Conservation (phyloP, 176 grass and related monocot species). For the Paspalum notatum region DNA sequence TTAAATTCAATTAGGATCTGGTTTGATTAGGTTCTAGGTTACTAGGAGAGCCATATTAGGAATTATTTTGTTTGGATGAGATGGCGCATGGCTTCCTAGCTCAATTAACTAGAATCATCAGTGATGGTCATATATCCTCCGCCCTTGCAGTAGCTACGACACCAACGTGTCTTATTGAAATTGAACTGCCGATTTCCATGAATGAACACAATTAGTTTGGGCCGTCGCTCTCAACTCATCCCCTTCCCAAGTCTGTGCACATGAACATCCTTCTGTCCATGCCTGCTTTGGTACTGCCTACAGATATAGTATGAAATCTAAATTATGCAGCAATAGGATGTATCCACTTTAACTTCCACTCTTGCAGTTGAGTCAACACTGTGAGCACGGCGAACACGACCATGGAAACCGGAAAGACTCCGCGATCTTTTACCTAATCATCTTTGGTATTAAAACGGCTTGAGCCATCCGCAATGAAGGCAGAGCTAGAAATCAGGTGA, state of each 20-base stretch:
- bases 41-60: no score
- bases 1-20: no score
- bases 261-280: neutral
- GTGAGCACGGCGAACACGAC: no score
- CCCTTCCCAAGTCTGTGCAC: neutral
- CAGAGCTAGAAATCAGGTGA: no score
- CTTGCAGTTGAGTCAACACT: no score
- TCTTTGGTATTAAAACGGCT: no score
- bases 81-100: neutral
- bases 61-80: no score
- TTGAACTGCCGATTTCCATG: neutral
- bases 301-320: neutral
- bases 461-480: no score
- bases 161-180: neutral
- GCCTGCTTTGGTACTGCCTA: neutral
- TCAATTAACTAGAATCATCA: neutral
- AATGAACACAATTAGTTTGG: neutral
- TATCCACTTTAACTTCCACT: neutral
- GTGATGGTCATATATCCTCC: neutral
- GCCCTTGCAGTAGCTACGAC: neutral
- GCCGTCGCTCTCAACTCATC: neutral
- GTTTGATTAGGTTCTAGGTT: no score
- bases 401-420: no score
- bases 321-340: neutral
- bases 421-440: no score